Conservation (phyloP, 305 asterid species). For the Euphrasia arctica region DNA sequence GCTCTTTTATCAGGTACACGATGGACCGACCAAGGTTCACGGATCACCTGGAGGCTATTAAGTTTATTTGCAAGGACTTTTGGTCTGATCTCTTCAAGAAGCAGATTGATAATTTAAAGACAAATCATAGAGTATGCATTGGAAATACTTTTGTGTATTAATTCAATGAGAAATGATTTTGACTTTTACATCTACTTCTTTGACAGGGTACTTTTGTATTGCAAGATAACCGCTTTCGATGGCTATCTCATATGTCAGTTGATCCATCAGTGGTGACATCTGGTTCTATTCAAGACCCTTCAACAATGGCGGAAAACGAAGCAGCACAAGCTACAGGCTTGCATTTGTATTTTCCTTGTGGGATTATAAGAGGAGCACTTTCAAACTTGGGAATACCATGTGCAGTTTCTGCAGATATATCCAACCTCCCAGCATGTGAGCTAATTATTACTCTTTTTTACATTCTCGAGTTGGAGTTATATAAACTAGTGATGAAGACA, state of each 20-base stretch:
- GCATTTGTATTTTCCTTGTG: constrained; percentile 99
- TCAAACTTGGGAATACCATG: constrained; percentile 97
- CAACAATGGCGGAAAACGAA: constrained; percentile 86
- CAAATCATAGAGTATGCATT: constrained; percentile 86
- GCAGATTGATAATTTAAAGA: constrained; percentile 96
- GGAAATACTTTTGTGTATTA: constrained; percentile 1
- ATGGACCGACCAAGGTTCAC: constrained; percentile 94
- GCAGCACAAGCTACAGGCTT: constrained; percentile 83
- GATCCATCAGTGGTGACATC: constrained; percentile 72
- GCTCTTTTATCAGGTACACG: constrained; percentile 61
- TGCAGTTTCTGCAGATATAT: constrained; percentile 98
- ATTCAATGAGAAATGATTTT: constrained; percentile 17
- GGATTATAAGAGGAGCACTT: constrained; percentile 96
- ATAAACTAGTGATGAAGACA: constrained; percentile 4
- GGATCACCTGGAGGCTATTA: constrained; percentile 94
- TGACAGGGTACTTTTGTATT: constrained; percentile 93
- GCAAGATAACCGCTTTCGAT: constrained; percentile 89
- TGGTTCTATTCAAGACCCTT: constrained; percentile 88
- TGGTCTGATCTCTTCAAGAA: constrained; percentile 99
- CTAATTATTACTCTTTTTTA: constrained; percentile 16
- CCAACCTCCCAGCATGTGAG: constrained; percentile 96
- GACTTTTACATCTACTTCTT: constrained; percentile 20
- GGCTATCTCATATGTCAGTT: constrained; percentile 85
- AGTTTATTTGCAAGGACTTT: constrained; percentile 97
- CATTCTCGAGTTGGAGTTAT: constrained; percentile 8